phyloP scores from a whole-genome alignment of 768 basidiomycete genomes.

The Dioszegia crocea region DNA sequence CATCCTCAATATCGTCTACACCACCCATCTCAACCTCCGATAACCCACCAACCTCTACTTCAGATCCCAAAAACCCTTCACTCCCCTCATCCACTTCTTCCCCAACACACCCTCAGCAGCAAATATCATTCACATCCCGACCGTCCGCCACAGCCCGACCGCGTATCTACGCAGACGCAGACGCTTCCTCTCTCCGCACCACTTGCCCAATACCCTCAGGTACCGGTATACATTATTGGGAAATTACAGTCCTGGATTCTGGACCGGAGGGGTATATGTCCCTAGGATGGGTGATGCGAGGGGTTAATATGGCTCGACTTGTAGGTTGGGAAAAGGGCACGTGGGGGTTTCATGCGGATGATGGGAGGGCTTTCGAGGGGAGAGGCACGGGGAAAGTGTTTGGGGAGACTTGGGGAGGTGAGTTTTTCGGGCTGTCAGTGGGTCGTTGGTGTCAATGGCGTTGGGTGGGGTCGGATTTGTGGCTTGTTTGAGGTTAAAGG shows the following conservation, averaged over 20 bases:
- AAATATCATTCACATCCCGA: neutral
- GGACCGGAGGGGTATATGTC: slow-evolving; percentile 67
- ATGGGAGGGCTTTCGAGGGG: slow-evolving; percentile 59
- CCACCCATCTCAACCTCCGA: too few relatives aligned
- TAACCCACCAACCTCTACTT: too few relatives aligned
- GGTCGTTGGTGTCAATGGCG: too few relatives aligned
- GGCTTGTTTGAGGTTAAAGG: neutral
- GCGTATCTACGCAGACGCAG: slow-evolving; percentile 59
- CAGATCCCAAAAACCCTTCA: too few relatives aligned
- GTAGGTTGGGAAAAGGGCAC: slow-evolving; percentile 49
- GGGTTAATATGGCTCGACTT: slow-evolving; percentile 31
- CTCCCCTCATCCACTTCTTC: too few relatives aligned
- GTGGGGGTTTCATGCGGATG: slow-evolving; percentile 50
- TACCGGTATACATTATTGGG: slow-evolving; percentile 92
- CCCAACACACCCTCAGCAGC: neutral
- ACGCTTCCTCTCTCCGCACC: slow-evolving; percentile 79
- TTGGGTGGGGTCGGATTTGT: neutral
- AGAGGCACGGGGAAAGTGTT: slow-evolving; percentile 65
- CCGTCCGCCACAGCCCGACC: neutral
- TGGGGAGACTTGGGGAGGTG: slow-evolving; percentile 77
- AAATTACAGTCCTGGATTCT: slow-evolving; percentile 76
- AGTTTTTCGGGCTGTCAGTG: slow-evolving; percentile 47
- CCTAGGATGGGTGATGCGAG: slow-evolving; percentile 49
- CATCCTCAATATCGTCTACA: too few relatives aligned
- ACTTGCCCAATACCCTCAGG: slow-evolving; percentile 71